Evolutionary conservation across 2,329 filamentous ascomycete genomes (phyloP).

Genomic region (Trichoderma sp.): DNA sequence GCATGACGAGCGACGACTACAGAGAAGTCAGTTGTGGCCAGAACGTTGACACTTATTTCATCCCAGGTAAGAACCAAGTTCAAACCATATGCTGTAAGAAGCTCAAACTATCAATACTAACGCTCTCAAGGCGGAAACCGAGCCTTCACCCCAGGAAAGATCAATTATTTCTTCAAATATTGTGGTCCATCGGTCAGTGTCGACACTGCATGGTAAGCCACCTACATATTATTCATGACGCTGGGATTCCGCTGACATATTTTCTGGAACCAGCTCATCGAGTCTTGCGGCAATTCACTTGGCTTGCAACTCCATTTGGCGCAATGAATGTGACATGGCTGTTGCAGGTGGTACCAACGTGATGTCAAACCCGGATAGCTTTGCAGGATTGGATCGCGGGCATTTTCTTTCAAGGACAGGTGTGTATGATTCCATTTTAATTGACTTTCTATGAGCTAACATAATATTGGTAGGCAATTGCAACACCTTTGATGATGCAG

Average conservation of each 20-base stretch:
- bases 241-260: background rate
- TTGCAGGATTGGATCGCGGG: conserved; percentile 69
- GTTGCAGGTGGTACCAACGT: conserved; percentile 76
- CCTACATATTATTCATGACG: background rate
- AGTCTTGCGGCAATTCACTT: conserved; percentile 62
- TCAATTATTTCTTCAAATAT: conserved; percentile 78
- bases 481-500: conserved; percentile 78
- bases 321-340: conserved; percentile 74
- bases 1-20: conserved; percentile 75
- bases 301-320: conserved; percentile 37
- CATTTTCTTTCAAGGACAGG: conserved; percentile 64
- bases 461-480: conserved; percentile 26
- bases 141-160: conserved; percentile 56
- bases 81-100: no score
- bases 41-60: conserved; percentile 56
- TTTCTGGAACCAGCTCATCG: conserved; percentile 52
- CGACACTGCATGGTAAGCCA: conserved; percentile 59
- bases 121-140: conserved; percentile 36
- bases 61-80: conserved; percentile 35
- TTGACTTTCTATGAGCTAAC: background rate
- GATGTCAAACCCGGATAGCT: conserved; percentile 78
- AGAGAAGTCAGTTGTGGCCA: conserved; percentile 72
- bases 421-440: background rate
- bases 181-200: conserved; percentile 65
- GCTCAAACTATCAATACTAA: background rate